Conservation (phyloP, 495 filamentous ascomycete species). For the Penicillium cosmopolitanum region DNA sequence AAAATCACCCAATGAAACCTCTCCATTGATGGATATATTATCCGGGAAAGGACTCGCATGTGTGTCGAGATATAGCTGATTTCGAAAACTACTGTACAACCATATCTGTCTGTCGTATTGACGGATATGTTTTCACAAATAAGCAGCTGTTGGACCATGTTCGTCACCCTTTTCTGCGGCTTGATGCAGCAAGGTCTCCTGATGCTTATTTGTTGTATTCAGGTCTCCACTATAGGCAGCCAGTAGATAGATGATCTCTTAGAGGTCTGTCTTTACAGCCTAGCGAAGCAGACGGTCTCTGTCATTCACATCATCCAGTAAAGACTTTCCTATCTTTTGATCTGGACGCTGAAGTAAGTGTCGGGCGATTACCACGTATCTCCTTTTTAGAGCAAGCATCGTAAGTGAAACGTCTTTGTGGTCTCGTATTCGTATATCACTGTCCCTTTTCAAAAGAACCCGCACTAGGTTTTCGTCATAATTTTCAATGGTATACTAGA, state of each 20-base stretch:
- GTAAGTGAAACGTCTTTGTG: constrained; percentile 4
- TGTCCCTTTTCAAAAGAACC: constrained; percentile 1
- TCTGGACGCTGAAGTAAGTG: constrained; percentile 3
- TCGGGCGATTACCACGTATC: background rate
- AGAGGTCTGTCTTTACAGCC: constrained; percentile 9
- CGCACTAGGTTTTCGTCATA: constrained; percentile 6
- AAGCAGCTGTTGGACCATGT: constrained; percentile 8
- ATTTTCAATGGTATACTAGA: constrained; percentile 6
- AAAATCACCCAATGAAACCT: too few relatives aligned
- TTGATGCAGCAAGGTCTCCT: constrained; percentile 11
- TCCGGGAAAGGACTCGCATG: too few relatives aligned
- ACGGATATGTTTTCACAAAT: constrained; percentile 10
- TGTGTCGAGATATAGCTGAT: too few relatives aligned
- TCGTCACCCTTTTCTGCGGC: constrained; percentile 7
- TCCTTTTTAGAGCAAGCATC: background rate
- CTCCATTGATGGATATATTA: too few relatives aligned
- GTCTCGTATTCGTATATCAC: constrained; percentile 4
- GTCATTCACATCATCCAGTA: background rate
- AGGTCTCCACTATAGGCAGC: constrained; percentile 12
- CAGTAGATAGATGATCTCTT: constrained; percentile 14
- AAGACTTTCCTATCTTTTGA: background rate
- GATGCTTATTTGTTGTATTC: background rate
- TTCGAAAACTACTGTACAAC: too few relatives aligned
- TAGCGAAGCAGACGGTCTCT: constrained; percentile 1
- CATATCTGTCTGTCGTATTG: constrained; percentile 15